These are phyloP conservation scores for Clarireedia sp. DNA, from an alignment of 2,329 filamentous ascomycete genomes.

Conservation along the genomic window DNA sequence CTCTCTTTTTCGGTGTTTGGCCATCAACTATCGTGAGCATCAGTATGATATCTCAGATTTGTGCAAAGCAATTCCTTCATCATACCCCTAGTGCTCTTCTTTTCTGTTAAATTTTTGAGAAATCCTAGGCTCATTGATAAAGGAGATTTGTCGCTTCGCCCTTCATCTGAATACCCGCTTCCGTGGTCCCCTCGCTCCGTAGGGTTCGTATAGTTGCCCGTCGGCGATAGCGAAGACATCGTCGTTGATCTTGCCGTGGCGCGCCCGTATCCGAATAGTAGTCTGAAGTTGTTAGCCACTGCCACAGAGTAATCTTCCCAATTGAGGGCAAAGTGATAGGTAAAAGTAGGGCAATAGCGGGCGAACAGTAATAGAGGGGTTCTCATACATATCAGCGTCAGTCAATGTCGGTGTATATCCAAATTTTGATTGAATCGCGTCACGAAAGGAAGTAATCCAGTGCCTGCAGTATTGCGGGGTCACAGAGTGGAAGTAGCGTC, in stretches of 20 bases:
- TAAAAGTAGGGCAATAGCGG: too few species aligned
- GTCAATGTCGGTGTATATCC: too few species aligned
- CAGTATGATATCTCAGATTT: neutral
- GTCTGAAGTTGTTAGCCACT: neutral
- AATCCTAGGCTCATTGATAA: constrained; percentile 47
- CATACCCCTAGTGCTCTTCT: constrained; percentile 69
- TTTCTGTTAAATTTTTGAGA: constrained; percentile 61
- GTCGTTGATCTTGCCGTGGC: neutral
- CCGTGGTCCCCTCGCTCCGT: constrained; percentile 25
- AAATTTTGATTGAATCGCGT: too few species aligned
- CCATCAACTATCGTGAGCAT: constrained; percentile 50
- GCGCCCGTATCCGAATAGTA: neutral
- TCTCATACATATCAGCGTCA: too few species aligned
- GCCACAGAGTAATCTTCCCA: too few species aligned
- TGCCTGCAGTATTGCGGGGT: too few species aligned
- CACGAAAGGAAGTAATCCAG: too few species aligned
- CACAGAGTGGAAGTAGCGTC: too few species aligned
- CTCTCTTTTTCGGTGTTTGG: constrained; percentile 77
- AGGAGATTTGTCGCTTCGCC: constrained; percentile 27
- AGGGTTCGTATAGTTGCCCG: constrained; percentile 23
- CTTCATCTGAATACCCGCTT: constrained; percentile 27
- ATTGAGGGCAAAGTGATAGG: too few species aligned
- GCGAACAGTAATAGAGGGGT: too few species aligned
- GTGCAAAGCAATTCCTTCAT: neutral
- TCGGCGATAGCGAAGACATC: constrained; percentile 25